A percentile compares a stretch with the other conserved stretches of the same genome.
Conservation (phyloP, 1,139 yeast genomes). For the Yamadazyma trypodendri region DNA sequence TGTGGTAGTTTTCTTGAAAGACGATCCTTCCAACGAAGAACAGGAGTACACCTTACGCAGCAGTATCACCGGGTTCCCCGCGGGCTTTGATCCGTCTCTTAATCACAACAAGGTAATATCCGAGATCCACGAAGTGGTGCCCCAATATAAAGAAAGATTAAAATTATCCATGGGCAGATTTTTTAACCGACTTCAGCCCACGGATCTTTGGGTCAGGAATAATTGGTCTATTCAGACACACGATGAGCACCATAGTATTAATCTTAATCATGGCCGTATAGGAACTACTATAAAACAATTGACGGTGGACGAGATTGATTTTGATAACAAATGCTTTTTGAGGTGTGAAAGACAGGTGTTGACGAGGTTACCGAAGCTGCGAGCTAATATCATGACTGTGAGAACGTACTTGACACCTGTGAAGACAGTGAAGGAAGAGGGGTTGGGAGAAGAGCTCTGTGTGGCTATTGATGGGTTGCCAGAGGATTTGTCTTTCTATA, state of each 20-base stretch:
- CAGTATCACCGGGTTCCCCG: slow-evolving; percentile 39
- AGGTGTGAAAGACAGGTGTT: slow-evolving; percentile 44
- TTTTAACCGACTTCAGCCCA: slow-evolving; percentile 35
- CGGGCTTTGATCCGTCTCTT: slow-evolving; percentile 42
- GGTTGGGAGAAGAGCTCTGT: slow-evolving; percentile 42
- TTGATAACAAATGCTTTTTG: slow-evolving; percentile 34
- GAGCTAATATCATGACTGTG: slow-evolving; percentile 41
- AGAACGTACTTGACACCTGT: slow-evolving; percentile 43
- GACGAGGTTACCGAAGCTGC: slow-evolving; percentile 37
- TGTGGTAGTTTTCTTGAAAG: slow-evolving; percentile 35
- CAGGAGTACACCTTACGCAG: slow-evolving; percentile 39
- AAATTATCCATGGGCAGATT: slow-evolving; percentile 38
- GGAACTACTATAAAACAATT: slow-evolving; percentile 28
- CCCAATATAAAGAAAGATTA: slow-evolving; percentile 35
- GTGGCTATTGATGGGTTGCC: slow-evolving; percentile 63
- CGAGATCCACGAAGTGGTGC: slow-evolving; percentile 41
- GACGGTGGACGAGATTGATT: slow-evolving; percentile 31
- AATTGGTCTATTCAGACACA: slow-evolving; percentile 47
- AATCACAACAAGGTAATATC: slow-evolving; percentile 37
- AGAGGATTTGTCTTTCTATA: slow-evolving; percentile 56
- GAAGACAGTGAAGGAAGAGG: slow-evolving; percentile 33
- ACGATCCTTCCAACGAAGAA: slow-evolving; percentile 30
- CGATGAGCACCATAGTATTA: slow-evolving; percentile 25
- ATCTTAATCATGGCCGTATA: slow-evolving; percentile 32
- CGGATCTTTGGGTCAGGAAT: slow-evolving; percentile 39